These are phyloP conservation scores for Boletus insuetus DNA, from an alignment of 768 basidiomycete species.

Conservation along the genomic window DNA sequence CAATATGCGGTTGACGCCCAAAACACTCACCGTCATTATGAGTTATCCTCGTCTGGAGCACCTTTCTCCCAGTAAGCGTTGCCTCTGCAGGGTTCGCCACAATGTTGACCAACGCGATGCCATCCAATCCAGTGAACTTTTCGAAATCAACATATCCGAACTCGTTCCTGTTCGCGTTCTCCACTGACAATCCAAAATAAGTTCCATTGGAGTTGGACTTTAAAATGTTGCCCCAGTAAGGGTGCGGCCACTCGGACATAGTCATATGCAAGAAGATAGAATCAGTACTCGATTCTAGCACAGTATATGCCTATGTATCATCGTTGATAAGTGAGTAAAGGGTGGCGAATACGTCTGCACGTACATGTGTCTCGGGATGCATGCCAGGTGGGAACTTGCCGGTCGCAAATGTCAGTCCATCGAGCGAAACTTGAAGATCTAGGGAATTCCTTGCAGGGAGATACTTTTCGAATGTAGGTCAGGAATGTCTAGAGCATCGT, in stretches of 20 bases:
- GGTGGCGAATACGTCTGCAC: conserved; percentile 25
- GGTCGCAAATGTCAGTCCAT: conserved; percentile 80
- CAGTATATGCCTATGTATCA: conserved; percentile 72
- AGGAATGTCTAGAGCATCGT: background rate
- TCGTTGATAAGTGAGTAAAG: background rate
- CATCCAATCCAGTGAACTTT: conserved; percentile 94
- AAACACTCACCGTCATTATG: conserved; percentile 84
- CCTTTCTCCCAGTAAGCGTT: conserved; percentile 64
- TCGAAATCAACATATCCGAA: conserved; percentile 94
- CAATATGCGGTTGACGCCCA: background rate
- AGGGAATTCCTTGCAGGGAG: conserved; percentile 55
- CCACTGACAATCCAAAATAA: conserved; percentile 84
- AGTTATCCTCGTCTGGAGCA: conserved; percentile 82
- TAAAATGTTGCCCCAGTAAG: conserved; percentile 86
- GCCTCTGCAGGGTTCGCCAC: conserved; percentile 83
- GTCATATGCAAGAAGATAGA: conserved; percentile 96
- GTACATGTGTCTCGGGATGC: conserved; percentile 85
- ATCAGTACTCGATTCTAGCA: conserved; percentile 91
- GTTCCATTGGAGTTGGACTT: conserved; percentile 99
- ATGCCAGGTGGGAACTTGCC: conserved; percentile 90
- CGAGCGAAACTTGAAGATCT: conserved; percentile 88
- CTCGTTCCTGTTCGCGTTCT: conserved; percentile 88
- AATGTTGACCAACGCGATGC: conserved; percentile 90
- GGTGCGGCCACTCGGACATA: conserved; percentile 70
- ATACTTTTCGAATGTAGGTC: conserved; percentile 39